Base-by-base conservation (phyloP, 495 filamentous ascomycete genomes). In the Xanthoparmelia taractica region DNA sequence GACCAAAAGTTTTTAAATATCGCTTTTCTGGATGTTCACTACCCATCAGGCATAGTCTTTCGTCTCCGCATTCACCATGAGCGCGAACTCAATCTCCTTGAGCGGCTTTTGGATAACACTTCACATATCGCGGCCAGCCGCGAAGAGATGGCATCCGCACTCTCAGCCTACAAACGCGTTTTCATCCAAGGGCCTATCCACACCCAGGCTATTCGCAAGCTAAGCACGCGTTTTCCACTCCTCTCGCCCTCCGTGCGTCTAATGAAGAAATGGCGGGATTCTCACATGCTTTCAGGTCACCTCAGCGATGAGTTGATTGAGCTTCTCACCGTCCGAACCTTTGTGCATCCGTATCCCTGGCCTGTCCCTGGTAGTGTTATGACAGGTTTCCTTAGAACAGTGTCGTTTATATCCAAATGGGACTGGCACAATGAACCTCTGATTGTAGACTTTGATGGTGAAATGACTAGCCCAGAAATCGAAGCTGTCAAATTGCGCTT, bases 381-480 rank as follows among this genome's bases (percentile, higher is more conserved):
- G 77, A 86, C 86, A 23, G 94, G 88, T 6, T 96, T 98, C 68
- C 72, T 92, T 25, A 83, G 92, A 47, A 88, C 91, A 8, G 76
- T 98, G 12, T 69, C 84, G 10, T 87, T 90, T 66, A 74, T 97
- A 15, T 82, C 91, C 1, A 80, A 82, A 29, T 98, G 94, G 92
- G 91, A 97, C 68, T 98, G 94, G 94, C 84, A 89, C 27, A 75
- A 80, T 34, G 86, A 90, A 33, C 89, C 94, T 0, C 79, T 96
- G 34, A 80, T 96, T 41, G 76, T 97, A 31, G 89, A 96, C 70
- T 78, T 91, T 10, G 62, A 72, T 71, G 58, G 76, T 74, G 61
- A 85, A 82, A 31, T 94, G 80, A 84, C 64, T 47, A 71, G 72
- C 12, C 61, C 73, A 48, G 68, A 74, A 23, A 80, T 87, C 1